These are phyloP conservation scores for Hyaloscypha finlandica DNA, from an alignment of 495 filamentous ascomycete species.

Conservation along the genomic window DNA sequence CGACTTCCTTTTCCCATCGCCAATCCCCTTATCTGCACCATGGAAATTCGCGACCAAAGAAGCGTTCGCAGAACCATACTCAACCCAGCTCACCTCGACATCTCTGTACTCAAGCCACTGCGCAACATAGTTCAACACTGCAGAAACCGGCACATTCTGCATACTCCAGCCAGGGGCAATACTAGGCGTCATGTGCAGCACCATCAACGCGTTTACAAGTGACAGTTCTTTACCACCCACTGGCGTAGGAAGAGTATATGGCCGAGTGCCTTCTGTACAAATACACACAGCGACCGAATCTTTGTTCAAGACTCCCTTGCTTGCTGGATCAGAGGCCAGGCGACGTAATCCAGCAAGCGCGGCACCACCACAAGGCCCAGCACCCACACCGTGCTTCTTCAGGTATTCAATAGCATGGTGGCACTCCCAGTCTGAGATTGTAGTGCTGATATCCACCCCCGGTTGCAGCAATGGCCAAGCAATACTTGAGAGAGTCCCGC, in stretches of 20 bases:
- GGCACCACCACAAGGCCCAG: conserved; percentile 63
- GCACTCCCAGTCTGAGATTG: conserved; percentile 53
- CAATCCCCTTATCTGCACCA: neutral
- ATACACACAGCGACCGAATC: conserved; percentile 54
- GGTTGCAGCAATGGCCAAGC: conserved; percentile 57
- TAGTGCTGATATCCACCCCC: conserved; percentile 54
- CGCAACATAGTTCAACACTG: conserved; percentile 43
- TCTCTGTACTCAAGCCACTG: conserved; percentile 49
- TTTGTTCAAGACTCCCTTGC: conserved; percentile 27
- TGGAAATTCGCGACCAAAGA: neutral
- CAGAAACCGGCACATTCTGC: conserved; percentile 2
- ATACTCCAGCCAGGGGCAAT: neutral
- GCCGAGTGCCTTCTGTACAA: conserved; percentile 46
- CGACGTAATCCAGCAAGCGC: conserved; percentile 52
- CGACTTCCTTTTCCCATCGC: neutral
- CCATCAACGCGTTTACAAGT: neutral
- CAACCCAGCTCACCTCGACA: conserved; percentile 25
- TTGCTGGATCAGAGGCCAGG: conserved; percentile 30
- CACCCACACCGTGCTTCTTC: conserved; percentile 39
- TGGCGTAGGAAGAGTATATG: conserved; percentile 6
- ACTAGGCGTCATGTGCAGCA: neutral
- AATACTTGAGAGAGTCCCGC: conserved; percentile 58
- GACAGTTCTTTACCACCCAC: neutral
- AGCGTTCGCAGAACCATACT: neutral
- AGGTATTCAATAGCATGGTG: conserved; percentile 52